These are phyloP conservation scores for Colletotrichum shisoi DNA, from an alignment of 2,329 filamentous ascomycete genomes.

Conservation along the genomic window DNA sequence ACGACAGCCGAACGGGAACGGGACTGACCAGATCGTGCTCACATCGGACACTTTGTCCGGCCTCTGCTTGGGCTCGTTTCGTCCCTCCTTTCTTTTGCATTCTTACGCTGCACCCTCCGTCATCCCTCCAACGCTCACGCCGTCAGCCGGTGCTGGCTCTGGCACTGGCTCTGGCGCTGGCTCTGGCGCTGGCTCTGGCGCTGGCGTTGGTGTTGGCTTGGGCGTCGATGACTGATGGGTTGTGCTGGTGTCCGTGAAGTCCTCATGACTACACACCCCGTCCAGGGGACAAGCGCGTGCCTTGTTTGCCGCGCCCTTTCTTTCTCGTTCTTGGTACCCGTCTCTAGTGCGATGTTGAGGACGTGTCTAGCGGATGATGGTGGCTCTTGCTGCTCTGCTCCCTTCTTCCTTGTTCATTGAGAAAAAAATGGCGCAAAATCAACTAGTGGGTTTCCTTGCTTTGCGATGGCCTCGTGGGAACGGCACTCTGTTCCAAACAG, in stretches of 20 bases:
- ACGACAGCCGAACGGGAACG: neutral
- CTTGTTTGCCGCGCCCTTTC: neutral
- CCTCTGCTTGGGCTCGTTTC: constrained; percentile 13
- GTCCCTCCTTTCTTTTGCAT: neutral
- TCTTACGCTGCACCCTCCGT: neutral
- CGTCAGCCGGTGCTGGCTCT: constrained; percentile 14
- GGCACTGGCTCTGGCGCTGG: constrained; percentile 11
- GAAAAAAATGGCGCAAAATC: constrained; percentile 10
- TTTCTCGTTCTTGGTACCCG: neutral
- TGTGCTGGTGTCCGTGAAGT: neutral
- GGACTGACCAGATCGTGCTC: constrained; percentile 9
- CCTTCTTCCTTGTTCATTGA: constrained; percentile 2
- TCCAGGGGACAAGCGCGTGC: constrained; percentile 5
- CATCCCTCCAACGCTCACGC: constrained; percentile 31
- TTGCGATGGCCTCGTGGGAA: constrained; percentile 21
- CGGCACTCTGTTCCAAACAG: neutral
- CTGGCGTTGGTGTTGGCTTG: neutral
- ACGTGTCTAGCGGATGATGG: constrained; percentile 31
- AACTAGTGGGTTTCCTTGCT: constrained; percentile 17
- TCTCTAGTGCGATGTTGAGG: constrained; percentile 10
- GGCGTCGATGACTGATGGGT: no score
- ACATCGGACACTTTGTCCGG: constrained; percentile 9
- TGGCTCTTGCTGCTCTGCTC: constrained; percentile 1
- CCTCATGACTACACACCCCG: constrained; percentile 1
- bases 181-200: constrained; percentile 18